phyloP scores from a whole-genome alignment of 371 early-diverging fungal species.

The Mycotypha africana region DNA sequence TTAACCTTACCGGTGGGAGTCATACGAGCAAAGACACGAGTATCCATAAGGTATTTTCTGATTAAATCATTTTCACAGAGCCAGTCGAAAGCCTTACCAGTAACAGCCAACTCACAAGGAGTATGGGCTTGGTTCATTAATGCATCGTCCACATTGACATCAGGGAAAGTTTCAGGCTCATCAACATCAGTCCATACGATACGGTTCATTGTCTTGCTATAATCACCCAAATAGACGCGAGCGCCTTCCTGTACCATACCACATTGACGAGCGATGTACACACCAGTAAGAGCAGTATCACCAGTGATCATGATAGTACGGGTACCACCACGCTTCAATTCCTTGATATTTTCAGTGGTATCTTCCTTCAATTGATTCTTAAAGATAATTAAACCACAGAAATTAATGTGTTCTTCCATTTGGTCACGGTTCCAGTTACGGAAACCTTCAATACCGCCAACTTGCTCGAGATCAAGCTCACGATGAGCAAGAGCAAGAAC shows the following conservation, averaged over 20 bases:
- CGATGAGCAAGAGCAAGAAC: slow-evolving; percentile 66
- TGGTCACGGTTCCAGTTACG: too few species aligned
- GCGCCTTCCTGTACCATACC: slow-evolving; percentile 53
- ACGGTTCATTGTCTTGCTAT: slow-evolving; percentile 6
- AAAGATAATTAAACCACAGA: slow-evolving; percentile 76
- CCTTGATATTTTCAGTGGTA: slow-evolving; percentile 60
- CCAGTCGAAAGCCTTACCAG: slow-evolving; percentile 58
- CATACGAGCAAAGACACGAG: slow-evolving; percentile 72
- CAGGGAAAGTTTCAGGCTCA: slow-evolving; percentile 12
- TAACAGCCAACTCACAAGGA: slow-evolving; percentile 66
- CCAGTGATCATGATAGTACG: slow-evolving; percentile 89
- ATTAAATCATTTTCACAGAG: slow-evolving; percentile 35
- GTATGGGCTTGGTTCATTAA: slow-evolving; percentile 11
- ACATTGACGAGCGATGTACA: slow-evolving; percentile 73
- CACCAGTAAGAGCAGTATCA: slow-evolving; percentile 83
- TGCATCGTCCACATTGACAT: slow-evolving; percentile 24
- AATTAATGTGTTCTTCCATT: slow-evolving; percentile 53
- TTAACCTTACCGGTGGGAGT: slow-evolving; percentile 63
- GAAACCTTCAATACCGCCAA: too few species aligned
- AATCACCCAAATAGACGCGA: slow-evolving; percentile 42
- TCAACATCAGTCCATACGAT: slow-evolving; percentile 49
- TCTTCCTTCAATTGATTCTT: slow-evolving; percentile 80
- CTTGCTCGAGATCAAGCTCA: too few species aligned
- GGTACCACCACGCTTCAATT: slow-evolving; percentile 66
- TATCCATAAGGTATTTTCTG: slow-evolving; percentile 37